Percentiles rank a stretch among this genome's conserved stretches.
Conservation (phyloP, 2,329 filamentous ascomycete genomes). For the Huntiella savannae region DNA sequence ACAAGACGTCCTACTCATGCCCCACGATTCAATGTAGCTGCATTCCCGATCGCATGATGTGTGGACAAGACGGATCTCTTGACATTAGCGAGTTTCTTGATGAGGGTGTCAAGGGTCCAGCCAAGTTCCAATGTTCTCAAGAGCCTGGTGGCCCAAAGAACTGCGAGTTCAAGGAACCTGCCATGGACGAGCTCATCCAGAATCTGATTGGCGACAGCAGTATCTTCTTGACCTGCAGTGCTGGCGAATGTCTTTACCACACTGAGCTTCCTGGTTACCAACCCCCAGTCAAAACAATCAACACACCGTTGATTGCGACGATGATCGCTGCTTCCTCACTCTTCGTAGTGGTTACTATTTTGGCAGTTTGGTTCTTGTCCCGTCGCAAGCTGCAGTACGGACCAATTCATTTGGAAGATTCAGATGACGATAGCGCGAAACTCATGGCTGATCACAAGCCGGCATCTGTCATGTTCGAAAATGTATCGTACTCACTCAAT, state of each 20-base stretch:
- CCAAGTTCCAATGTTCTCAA: conserved; percentile 57
- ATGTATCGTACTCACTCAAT: conserved; percentile 72
- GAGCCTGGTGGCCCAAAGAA: conserved; percentile 41
- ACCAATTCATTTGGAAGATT: conserved; percentile 68
- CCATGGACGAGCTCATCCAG: conserved; percentile 79
- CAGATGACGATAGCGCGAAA: conserved; percentile 70
- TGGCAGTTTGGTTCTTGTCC: conserved; percentile 74
- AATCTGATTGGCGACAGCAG: conserved; percentile 79
- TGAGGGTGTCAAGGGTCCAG: conserved; percentile 69
- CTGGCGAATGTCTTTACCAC: conserved; percentile 83
- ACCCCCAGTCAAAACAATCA: conserved; percentile 80
- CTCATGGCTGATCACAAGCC: conserved; percentile 85
- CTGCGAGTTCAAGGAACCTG: conserved; percentile 76
- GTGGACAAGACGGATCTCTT: conserved; percentile 75
- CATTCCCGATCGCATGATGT: conserved; percentile 81
- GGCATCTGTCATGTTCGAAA: conserved; percentile 70
- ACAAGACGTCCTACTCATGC: conserved; percentile 72
- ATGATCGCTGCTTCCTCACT: conserved; percentile 75
- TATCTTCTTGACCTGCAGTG: conserved; percentile 63
- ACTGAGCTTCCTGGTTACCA: conserved; percentile 86
- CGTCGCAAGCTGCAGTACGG: conserved; percentile 52
- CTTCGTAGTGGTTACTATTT: conserved; percentile 72
- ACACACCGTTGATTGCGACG: conserved; percentile 85
- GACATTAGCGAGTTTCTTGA: conserved; percentile 81
- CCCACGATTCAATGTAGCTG: conserved; percentile 72